phyloP scores from a whole-genome alignment of 179 eudicot genomes.

The Dionaea muscipula region DNA sequence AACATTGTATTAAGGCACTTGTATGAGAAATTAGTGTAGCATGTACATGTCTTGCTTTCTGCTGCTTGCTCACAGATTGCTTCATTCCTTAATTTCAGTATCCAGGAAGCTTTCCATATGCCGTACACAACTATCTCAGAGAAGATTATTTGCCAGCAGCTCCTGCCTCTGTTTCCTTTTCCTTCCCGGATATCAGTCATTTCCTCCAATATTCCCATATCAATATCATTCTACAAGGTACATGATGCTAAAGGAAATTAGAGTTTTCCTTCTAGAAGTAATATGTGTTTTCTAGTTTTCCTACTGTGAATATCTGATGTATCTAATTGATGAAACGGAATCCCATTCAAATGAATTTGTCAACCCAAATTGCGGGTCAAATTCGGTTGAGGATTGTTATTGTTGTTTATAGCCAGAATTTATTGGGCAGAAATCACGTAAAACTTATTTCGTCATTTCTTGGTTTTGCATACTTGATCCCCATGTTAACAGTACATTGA shows the following conservation, averaged over 20 bases:
- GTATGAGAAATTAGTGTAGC: neutral
- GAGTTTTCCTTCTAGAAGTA: neutral
- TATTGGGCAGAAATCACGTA: no score
- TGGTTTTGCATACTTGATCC: no score
- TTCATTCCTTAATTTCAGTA: slow-evolving; percentile 37
- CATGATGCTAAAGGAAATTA: neutral
- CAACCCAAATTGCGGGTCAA: no score
- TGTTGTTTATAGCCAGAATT: no score
- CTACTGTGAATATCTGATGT: no score
- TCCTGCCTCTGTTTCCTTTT: slow-evolving; percentile 69
- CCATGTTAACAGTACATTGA: no score
- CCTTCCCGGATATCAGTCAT: slow-evolving; percentile 29
- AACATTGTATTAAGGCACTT: no score
- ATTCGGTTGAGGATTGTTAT: no score
- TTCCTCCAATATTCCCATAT: slow-evolving; percentile 31
- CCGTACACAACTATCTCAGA: slow-evolving; percentile 62
- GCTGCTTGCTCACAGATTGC: slow-evolving; percentile 1
- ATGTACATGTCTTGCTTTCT: neutral
- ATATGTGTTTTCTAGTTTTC: neutral
- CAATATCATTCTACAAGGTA: slow-evolving; percentile 76
- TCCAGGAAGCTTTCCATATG: slow-evolving; percentile 78
- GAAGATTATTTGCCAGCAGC: slow-evolving; percentile 50
- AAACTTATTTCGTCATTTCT: no score
- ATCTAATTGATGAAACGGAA: no score
- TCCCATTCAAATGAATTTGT: no score